Percentiles rank a stretch among this genome's conserved stretches.
These are phyloP conservation scores for Cordyceps militaris DNA, from an alignment of 2,329 filamentous ascomycete genomes.

Conservation along the genomic window DNA sequence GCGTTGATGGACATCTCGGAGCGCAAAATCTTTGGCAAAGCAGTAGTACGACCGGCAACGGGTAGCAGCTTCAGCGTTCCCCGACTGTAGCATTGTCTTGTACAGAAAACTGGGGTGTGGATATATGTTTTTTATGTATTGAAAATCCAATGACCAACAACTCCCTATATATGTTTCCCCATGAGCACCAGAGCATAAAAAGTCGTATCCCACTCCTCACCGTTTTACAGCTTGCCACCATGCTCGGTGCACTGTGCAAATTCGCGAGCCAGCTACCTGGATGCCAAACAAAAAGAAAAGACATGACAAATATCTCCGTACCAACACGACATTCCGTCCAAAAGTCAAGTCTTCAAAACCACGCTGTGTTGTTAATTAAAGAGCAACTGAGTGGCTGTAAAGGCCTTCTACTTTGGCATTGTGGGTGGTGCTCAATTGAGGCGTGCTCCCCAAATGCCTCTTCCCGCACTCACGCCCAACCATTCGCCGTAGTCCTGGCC, in stretches of 20 bases:
- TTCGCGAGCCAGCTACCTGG: neutral
- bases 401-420: neutral
- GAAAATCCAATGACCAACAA: constrained; percentile 10
- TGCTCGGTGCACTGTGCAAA: neutral
- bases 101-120: neutral
- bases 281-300: constrained; percentile 2
- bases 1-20: constrained; percentile 45
- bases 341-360: constrained; percentile 1
- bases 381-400: neutral
- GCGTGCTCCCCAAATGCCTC: constrained; percentile 72
- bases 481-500: constrained; percentile 69
- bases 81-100: neutral
- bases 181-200: neutral
- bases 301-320: constrained; percentile 1
- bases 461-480: constrained; percentile 73
- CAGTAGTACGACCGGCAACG: constrained; percentile 38
- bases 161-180: constrained; percentile 10
- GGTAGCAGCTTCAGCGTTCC: neutral
- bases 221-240: neutral
- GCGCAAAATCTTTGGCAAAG: constrained; percentile 49
- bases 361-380: neutral
- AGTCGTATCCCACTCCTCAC: neutral
- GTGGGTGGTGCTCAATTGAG: constrained; percentile 22
- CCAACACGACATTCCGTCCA: neutral
- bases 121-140: constrained; percentile 1